Evolutionary conservation across 176 grass and related monocot species (phyloP), one percentile per base, ranked within the genome.

Genomic region (Carex parvula): DNA sequence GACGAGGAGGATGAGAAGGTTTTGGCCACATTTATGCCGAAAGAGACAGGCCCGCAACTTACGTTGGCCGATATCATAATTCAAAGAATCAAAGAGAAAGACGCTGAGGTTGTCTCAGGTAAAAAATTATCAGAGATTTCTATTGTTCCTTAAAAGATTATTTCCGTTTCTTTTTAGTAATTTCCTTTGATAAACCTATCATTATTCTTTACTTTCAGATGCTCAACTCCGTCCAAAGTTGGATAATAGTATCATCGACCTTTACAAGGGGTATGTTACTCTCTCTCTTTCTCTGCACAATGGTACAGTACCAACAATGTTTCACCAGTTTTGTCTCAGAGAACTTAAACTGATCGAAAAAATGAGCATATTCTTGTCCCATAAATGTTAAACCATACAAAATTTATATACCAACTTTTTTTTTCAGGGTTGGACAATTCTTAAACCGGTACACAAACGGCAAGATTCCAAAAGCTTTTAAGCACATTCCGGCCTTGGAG

Each of bases 1-100:
- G 81, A 98, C 7, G 92, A 95, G 76, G 92, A 98, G 62, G 95
- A 98, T 18, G 89, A 98, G 88, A 93, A 60, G 88, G 89, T 94
- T 26, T 90, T 95, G 12, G 91, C 91, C 0, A 83, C 86, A 0
- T 98, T 98, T 89, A 93, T 93, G 89, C 80, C 84, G 0, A 88
- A 87, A 69, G 91, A 88, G 20, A 48, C 85, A 72, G 84, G 85
- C 17, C 80, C 84, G 4, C 88, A 89, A 59, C 88, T 59, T 33
- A 92, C 93, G 0, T 83, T 98, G 32, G 91, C 89, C 4, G 93
- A 98, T 88, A 85, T 95, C 54, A 98, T 98, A 35, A 84, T 95
- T 82, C 89, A 95, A 82, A 98, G 85, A 63, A 98, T 98, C 21
- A 95, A 86, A 60, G 85, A 95, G 50, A 98, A 94, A 90, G 92